Conservation (phyloP, 495 filamentous ascomycete species). For the Pyronema omphalodes region DNA sequence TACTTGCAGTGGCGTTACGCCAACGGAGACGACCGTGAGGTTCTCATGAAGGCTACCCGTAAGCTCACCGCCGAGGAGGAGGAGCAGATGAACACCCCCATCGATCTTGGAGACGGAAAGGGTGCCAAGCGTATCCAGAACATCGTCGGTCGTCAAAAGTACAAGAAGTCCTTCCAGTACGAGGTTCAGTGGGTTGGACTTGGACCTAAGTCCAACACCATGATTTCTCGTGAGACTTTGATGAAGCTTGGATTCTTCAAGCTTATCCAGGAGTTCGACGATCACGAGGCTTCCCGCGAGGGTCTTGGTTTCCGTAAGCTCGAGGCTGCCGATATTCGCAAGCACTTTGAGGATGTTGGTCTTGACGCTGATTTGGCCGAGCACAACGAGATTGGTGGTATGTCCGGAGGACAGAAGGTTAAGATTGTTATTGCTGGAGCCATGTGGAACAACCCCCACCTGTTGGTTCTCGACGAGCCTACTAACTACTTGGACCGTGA, state of each 20-base stretch:
- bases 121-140: slow-evolving; percentile 64
- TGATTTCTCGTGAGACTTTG: slow-evolving; percentile 85
- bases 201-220: slow-evolving; percentile 81
- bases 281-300: slow-evolving; percentile 92
- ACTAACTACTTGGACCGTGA: slow-evolving; percentile 99
- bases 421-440: slow-evolving; percentile 96
- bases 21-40: slow-evolving; percentile 90
- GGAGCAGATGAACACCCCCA: slow-evolving; percentile 70
- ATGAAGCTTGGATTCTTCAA: slow-evolving; percentile 72
- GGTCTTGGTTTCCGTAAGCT: slow-evolving; percentile 88
- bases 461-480: slow-evolving; percentile 93
- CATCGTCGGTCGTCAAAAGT: slow-evolving; percentile 92
- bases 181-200: slow-evolving; percentile 87
- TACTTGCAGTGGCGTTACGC: slow-evolving; percentile 98
- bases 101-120: slow-evolving; percentile 68
- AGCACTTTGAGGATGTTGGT: slow-evolving; percentile 95
- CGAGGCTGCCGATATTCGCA: slow-evolving; percentile 78
- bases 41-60: slow-evolving; percentile 92
- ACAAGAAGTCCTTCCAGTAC: slow-evolving; percentile 98
- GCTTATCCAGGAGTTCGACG: slow-evolving; percentile 91
- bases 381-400: slow-evolving; percentile 92
- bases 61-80: slow-evolving; percentile 68
- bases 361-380: slow-evolving; percentile 95
- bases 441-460: slow-evolving; percentile 98
- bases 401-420: slow-evolving; percentile 98